phyloP scores from a whole-genome alignment of 2,329 filamentous ascomycete genomes.

The Triangularia verruculosa region DNA sequence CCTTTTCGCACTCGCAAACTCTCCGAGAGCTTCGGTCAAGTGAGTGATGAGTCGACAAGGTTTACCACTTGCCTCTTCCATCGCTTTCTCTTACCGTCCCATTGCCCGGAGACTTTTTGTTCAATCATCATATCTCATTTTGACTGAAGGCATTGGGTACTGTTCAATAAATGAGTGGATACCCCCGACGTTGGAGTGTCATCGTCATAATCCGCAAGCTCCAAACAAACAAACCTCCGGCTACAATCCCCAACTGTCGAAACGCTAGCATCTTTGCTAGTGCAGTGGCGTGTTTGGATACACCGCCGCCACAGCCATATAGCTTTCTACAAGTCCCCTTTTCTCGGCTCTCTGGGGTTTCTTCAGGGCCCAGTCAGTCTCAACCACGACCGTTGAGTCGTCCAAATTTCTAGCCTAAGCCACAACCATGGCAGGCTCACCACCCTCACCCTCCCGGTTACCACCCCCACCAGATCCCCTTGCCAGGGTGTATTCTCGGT shows the following conservation, averaged over 20 bases:
- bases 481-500: not conserved
- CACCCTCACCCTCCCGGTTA: not conserved
- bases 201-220: constrained; percentile 5
- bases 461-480: not conserved
- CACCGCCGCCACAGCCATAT: not conserved
- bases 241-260: not conserved
- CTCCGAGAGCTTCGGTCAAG: not conserved
- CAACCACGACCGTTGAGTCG: not conserved
- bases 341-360: not conserved
- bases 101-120: not conserved
- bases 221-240: not conserved
- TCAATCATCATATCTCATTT: not conserved
- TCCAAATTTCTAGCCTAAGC: not conserved
- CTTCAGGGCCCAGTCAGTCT: not conserved
- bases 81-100: not conserved
- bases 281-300: constrained; percentile 1
- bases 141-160: not conserved
- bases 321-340: not conserved
- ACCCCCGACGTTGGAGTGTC: not conserved
- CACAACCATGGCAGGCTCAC: constrained; percentile 3
- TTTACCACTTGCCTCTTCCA: not conserved
- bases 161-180: not conserved
- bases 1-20: not conserved
- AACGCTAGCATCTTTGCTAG: constrained; percentile 1
- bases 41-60: not conserved